These are phyloP conservation scores for Sclerotinia trifoliorum DNA, from an alignment of 2,329 filamentous ascomycete genomes.

Conservation along the genomic window DNA sequence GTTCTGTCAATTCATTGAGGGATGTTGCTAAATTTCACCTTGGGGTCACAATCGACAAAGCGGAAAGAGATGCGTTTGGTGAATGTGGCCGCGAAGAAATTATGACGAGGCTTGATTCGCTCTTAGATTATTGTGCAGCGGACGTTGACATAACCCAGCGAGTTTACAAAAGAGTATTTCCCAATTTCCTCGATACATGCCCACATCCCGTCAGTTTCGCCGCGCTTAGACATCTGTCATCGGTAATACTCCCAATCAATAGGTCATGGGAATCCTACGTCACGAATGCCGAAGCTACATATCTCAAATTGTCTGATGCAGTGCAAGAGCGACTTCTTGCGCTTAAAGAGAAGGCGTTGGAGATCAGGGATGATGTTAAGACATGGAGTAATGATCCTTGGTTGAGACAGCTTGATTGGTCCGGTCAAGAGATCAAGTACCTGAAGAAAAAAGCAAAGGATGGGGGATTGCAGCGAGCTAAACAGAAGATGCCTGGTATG, in stretches of 20 bases:
- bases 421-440: constrained; percentile 87
- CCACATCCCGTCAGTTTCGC: constrained; percentile 98
- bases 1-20: constrained; percentile 89
- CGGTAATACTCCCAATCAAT: constrained; percentile 88
- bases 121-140: constrained; percentile 91
- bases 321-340: constrained; percentile 72
- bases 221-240: constrained; percentile 86
- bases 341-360: constrained; percentile 74
- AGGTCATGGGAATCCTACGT: constrained; percentile 86
- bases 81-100: constrained; percentile 73
- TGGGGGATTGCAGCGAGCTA: constrained; percentile 73
- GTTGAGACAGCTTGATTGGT: constrained; percentile 93
- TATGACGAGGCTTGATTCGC: constrained; percentile 68
- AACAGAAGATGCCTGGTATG: constrained; percentile 93
- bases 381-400: constrained; percentile 81
- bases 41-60: constrained; percentile 86
- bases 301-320: constrained; percentile 71
- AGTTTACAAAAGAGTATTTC: constrained; percentile 92
- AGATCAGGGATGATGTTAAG: constrained; percentile 66
- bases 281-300: constrained; percentile 78
- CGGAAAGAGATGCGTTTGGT: constrained; percentile 80
- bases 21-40: constrained; percentile 98
- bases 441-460: constrained; percentile 86
- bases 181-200: constrained; percentile 82
- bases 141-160: constrained; percentile 91